Conservation (phyloP, 164 flowering plant genomes). For the Santalum album region DNA sequence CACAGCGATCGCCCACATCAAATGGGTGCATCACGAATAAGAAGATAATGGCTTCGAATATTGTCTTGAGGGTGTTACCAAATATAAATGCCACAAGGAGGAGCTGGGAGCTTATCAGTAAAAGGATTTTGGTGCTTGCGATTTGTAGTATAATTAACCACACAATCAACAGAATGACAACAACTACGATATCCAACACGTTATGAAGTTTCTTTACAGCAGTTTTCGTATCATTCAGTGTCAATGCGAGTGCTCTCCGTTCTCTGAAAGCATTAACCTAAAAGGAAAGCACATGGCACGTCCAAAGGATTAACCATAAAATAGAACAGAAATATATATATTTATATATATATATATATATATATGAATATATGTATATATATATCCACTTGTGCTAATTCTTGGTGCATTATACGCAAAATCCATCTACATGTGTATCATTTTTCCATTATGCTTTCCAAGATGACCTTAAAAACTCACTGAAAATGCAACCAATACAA, state of each 20-base stretch:
- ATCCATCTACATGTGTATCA: no score
- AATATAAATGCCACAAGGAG: slow-evolving; percentile 50
- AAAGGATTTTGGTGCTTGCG: slow-evolving; percentile 31
- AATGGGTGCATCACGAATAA: slow-evolving; percentile 59
- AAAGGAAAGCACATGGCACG: neutral
- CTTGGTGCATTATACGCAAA: no score
- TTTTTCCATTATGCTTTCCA: no score
- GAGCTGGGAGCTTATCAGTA: slow-evolving; percentile 44
- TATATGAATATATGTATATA: no score
- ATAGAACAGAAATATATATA: neutral
- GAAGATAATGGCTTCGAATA: slow-evolving; percentile 54
- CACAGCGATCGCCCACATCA: slow-evolving; percentile 69
- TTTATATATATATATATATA: no score
- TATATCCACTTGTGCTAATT: no score
- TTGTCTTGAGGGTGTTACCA: slow-evolving; percentile 56
- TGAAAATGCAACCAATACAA: no score
- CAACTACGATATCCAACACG: slow-evolving; percentile 33
- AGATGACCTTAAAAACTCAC: no score
- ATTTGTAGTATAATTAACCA: slow-evolving; percentile 36
- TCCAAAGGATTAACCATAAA: neutral
- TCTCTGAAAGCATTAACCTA: slow-evolving; percentile 57
- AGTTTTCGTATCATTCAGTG: slow-evolving; percentile 61
- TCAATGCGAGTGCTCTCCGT: slow-evolving; percentile 49
- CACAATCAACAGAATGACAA: slow-evolving; percentile 23
- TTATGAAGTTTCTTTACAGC: slow-evolving; percentile 55